A percentile compares a stretch with the other conserved stretches of the same genome.
Conservation (phyloP, 2,329 filamentous ascomycete genomes). For the Colletotrichum chrysophilum region DNA sequence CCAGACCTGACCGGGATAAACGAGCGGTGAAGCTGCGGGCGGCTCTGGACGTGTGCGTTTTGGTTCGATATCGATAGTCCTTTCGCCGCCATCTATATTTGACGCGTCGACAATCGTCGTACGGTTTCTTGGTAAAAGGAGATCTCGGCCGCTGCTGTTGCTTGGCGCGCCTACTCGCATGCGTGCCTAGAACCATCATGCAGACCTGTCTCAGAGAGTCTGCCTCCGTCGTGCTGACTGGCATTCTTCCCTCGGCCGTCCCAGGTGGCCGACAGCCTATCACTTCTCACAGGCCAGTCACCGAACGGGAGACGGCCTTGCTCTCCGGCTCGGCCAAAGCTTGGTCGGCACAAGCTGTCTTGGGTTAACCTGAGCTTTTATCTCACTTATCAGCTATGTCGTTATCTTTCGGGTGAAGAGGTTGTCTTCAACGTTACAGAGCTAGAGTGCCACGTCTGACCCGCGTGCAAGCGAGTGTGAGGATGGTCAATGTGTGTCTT, state of each 20-base stretch:
- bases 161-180: not conserved
- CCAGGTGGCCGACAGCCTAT: not conserved
- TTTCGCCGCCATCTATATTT: not conserved
- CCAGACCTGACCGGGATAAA: not conserved
- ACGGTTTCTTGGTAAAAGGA: not conserved
- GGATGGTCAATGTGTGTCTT: not conserved
- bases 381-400: not conserved
- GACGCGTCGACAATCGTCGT: not conserved
- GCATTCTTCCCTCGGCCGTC: not conserved
- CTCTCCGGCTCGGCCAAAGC: not conserved
- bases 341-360: not conserved
- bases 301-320: not conserved
- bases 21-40: slow-evolving; percentile 6
- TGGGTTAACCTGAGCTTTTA: not conserved
- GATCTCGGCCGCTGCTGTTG: not conserved
- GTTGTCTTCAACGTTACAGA: not conserved
- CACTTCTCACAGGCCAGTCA: not conserved
- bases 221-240: not conserved
- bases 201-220: not conserved
- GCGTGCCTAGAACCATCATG: not conserved
- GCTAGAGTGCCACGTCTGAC: not conserved
- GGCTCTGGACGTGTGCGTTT: not conserved
- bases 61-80: not conserved
- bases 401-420: not conserved
- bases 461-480: not conserved